Conservation (phyloP, 169 alveolate species). For the Eimeria brunetti region DNA sequence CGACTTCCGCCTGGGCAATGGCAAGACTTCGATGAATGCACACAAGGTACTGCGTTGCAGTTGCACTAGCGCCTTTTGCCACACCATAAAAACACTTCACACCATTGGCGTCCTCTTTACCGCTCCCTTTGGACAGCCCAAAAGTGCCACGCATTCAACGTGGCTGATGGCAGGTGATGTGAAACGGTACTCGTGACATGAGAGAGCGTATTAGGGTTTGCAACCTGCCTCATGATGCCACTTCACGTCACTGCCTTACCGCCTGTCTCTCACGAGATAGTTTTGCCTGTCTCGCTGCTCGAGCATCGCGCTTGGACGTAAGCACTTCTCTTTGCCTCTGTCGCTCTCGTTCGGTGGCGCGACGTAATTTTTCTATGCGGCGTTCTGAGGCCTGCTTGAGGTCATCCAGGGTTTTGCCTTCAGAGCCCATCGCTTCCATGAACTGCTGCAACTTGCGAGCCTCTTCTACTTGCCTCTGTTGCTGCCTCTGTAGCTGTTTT, state of each 20-base stretch:
- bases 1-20: not conserved
- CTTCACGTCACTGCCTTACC: not conserved
- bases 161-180: not conserved
- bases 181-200: too few species aligned
- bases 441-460: slow-evolving; percentile 72
- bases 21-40: not conserved
- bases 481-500: slow-evolving; percentile 33
- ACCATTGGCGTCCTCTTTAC: not conserved
- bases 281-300: slow-evolving; percentile 64
- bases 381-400: slow-evolving; percentile 60
- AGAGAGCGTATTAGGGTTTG: not conserved
- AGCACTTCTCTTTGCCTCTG: slow-evolving; percentile 54
- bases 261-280: slow-evolving; percentile 14
- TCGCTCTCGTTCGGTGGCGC: slow-evolving; percentile 67
- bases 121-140: not conserved
- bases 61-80: not conserved
- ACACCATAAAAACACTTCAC: not conserved
- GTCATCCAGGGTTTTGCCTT: slow-evolving; percentile 69
- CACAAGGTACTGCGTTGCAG: not conserved
- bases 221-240: not conserved
- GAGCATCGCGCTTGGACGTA: slow-evolving; percentile 35
- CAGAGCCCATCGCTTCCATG: slow-evolving; percentile 66
- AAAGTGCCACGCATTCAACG: not conserved
- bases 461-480: slow-evolving; percentile 28
- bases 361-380: slow-evolving; percentile 53